phyloP scores from a whole-genome alignment of 139 green algal genomes.

The Dunaliella primolecta region DNA sequence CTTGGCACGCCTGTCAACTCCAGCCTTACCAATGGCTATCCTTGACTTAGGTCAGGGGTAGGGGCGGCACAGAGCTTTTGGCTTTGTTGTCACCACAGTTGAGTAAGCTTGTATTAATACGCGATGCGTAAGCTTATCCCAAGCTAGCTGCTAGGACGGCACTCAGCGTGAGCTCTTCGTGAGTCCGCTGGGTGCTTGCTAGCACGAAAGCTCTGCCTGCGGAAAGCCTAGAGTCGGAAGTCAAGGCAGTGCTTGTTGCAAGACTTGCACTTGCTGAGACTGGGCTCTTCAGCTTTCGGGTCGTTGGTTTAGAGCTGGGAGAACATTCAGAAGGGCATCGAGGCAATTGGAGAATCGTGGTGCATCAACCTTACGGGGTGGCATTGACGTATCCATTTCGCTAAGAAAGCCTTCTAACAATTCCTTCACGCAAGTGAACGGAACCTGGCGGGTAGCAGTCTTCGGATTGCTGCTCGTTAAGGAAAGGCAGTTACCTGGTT shows the following conservation, averaged over 20 bases:
- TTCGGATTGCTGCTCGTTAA: neutral
- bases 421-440: constrained; percentile 9
- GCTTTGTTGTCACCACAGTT: constrained; percentile 27
- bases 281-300: constrained; percentile 21
- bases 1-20: neutral
- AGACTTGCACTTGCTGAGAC: neutral
- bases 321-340: constrained; percentile 30
- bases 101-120: constrained; percentile 47
- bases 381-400: constrained; percentile 8
- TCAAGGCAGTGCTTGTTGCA: neutral
- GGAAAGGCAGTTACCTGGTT: constrained; percentile 86
- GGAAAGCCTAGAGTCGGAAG: constrained; percentile 15
- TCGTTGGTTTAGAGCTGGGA: constrained; percentile 27
- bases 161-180: neutral
- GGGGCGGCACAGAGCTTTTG: constrained; percentile 25
- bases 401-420: constrained; percentile 4
- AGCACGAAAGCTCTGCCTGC: constrained; percentile 29
- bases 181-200: constrained; percentile 16
- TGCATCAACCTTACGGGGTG: neutral
- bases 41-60: neutral
- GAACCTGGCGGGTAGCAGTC: neutral
- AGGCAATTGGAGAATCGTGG: constrained; percentile 20
- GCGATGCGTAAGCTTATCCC: constrained; percentile 46
- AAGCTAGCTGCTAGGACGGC: constrained; percentile 26
- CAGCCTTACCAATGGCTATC: neutral